These are phyloP conservation scores for Lactifluus echinatus DNA, from an alignment of 768 basidiomycete genomes.

Conservation along the genomic window DNA sequence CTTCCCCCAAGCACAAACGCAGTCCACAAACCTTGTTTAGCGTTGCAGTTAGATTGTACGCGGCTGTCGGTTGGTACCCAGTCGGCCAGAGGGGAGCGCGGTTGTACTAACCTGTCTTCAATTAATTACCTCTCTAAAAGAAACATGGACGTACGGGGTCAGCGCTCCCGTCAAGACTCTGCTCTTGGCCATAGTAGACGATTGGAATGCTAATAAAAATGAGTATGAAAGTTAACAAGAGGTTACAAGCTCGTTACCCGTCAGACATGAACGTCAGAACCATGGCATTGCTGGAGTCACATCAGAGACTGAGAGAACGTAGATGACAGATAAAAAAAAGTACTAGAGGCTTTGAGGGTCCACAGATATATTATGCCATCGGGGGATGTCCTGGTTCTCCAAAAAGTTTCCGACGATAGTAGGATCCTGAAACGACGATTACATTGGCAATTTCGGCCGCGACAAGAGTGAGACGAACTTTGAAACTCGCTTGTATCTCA, in stretches of 20 bases:
- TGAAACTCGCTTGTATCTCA: conserved; percentile 46
- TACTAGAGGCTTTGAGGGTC: conserved; percentile 67
- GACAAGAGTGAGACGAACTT: conserved; percentile 24
- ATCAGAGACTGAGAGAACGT: conserved; percentile 8
- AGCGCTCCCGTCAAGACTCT: conserved; percentile 49
- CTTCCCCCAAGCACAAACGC: neutral
- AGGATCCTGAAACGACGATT: conserved; percentile 25
- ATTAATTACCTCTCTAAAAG: conserved; percentile 1
- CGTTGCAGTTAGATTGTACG: conserved; percentile 48
- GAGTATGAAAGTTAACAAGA: neutral
- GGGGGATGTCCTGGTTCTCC: conserved; percentile 70
- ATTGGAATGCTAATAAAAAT: conserved; percentile 49
- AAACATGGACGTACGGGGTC: conserved; percentile 47
- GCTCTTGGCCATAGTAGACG: conserved; percentile 78
- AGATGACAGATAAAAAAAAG: conserved; percentile 21
- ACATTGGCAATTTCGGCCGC: neutral
- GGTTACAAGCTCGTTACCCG: conserved; percentile 31
- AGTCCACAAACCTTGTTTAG: conserved; percentile 44
- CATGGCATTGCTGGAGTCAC: conserved; percentile 56
- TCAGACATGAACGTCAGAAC: conserved; percentile 68
- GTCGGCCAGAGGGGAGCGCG: conserved; percentile 73
- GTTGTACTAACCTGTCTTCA: conserved; percentile 42
- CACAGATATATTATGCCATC: conserved; percentile 64
- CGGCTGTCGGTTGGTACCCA: conserved; percentile 46
- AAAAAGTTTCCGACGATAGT: conserved; percentile 62